Conservation (phyloP, 805 yeast species). For the Monosporozyma solicola region DNA sequence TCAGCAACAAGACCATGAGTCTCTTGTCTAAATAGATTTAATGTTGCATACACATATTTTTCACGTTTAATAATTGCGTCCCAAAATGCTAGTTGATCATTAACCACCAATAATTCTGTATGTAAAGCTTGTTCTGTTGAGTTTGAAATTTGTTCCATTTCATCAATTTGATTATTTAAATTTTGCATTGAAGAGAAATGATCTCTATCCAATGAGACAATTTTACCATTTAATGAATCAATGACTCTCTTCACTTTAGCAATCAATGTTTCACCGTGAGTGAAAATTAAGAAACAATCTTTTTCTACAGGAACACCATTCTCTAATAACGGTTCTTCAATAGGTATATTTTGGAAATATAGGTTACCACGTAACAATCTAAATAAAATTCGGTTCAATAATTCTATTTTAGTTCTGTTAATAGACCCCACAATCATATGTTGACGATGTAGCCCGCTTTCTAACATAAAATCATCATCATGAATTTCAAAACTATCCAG, state of each 20-base stretch:
- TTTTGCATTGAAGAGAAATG: slow-evolving; percentile 31
- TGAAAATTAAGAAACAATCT: slow-evolving; percentile 77
- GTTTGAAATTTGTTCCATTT: slow-evolving; percentile 50
- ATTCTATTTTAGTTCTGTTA: slow-evolving; percentile 54
- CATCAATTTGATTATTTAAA: slow-evolving; percentile 42
- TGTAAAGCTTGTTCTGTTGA: slow-evolving; percentile 61
- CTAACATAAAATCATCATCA: slow-evolving; percentile 1
- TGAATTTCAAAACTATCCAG: neutral
- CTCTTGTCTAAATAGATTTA: slow-evolving; percentile 72
- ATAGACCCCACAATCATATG: slow-evolving; percentile 64
- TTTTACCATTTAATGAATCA: slow-evolving; percentile 80
- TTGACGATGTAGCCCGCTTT: slow-evolving; percentile 19
- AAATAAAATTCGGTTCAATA: slow-evolving; percentile 81
- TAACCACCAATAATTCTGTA: slow-evolving; percentile 70
- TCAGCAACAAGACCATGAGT: slow-evolving; percentile 86
- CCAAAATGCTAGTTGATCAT: slow-evolving; percentile 72
- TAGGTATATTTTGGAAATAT: slow-evolving; percentile 63
- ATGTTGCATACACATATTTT: slow-evolving; percentile 67
- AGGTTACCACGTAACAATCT: slow-evolving; percentile 89
- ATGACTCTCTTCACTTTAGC: slow-evolving; percentile 72
- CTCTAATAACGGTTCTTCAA: slow-evolving; percentile 61
- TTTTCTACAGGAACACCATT: slow-evolving; percentile 50
- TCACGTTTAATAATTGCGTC: slow-evolving; percentile 61
- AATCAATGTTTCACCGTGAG: slow-evolving; percentile 76
- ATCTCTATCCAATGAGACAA: slow-evolving; percentile 38